phyloP scores from a whole-genome alignment of 768 basidiomycete species.

The Fomitopsis serialis region DNA sequence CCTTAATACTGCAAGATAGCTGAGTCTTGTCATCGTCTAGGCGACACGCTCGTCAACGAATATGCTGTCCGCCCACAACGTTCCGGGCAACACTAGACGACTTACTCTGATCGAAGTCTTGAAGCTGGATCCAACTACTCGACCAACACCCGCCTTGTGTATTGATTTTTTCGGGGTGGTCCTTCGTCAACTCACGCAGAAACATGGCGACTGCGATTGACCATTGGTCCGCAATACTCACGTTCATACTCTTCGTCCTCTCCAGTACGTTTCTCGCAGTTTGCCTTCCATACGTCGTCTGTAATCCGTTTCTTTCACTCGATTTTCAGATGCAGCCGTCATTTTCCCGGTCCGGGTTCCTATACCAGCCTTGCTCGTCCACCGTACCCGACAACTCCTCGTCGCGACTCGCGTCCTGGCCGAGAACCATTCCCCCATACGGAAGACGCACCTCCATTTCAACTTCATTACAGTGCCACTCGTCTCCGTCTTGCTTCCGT shows the following conservation, averaged over 20 bases:
- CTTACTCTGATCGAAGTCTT: too few relatives aligned
- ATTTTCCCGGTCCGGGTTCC: conserved; percentile 18
- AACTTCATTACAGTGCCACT: conserved; percentile 28
- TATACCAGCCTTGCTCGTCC: conserved; percentile 1
- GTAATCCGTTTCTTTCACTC: too few relatives aligned
- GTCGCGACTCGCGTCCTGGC: neutral
- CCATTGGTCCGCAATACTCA: conserved; percentile 20
- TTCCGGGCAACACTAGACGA: too few relatives aligned
- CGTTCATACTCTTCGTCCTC: conserved; percentile 21
- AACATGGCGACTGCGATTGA: conserved; percentile 1
- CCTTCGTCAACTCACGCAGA: too few relatives aligned
- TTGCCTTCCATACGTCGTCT: too few relatives aligned
- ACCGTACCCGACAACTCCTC: neutral
- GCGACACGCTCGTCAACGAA: too few relatives aligned
- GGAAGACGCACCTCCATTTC: conserved; percentile 16
- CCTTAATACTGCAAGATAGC: too few relatives aligned
- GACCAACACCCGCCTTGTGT: too few relatives aligned
- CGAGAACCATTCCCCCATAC: neutral
- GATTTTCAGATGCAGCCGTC: conserved; percentile 19
- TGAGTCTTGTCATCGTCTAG: too few relatives aligned
- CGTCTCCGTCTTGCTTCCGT: conserved; percentile 23
- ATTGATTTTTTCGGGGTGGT: too few relatives aligned
- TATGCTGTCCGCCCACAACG: too few relatives aligned
- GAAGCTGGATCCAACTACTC: too few relatives aligned
- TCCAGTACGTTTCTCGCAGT: conserved; percentile 22